Evolutionary conservation across 192 early-diverging fungal species (phyloP), one percentile per base, ranked within the genome.

Genomic region (Linnemannia exigua): DNA sequence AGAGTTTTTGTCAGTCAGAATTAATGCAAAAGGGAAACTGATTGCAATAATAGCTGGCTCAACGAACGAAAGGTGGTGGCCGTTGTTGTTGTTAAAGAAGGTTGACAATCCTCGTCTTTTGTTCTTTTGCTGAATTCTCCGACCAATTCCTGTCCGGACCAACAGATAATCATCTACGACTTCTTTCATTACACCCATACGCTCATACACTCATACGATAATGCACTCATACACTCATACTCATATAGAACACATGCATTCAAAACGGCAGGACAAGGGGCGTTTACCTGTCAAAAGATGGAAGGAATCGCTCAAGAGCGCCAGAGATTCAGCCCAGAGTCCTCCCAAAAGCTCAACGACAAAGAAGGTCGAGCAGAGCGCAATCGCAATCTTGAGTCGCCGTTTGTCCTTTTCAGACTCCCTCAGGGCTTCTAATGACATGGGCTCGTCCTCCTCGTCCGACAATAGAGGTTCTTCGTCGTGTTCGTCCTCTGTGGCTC

Each of bases 241-340:
- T n/a, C n/a, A n/a, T n/a, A n/a, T n/a, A n/a, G n/a, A n/a, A n/a
- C n/a, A n/a, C n/a, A 44, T 44, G 41, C 41, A 44, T 44, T 20
- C 12, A 38, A 31, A 38, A 67, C 33, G 1, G 46, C 35, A 25
- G 8, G n/a, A 22, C n/a, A 9, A n/a, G n/a, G 7, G 14, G 31
- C 12, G 22, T 51, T 72, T 80, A 91, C 92, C 93, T 38, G 93
- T 93, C 22, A 96, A 80, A 46, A 96, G 77, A 79, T 96, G 95
- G 77, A 96, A 96, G 33, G 91, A 91, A 78, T 96, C 95, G 51
- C 90, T 91, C 67, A 96, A 79, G n/a, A 96, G 91, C 1, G 95
- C 95, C 63, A 96, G 87, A n/a, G 92, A 93, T 7, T 89, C 90
- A 37, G 93, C 84, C 84, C 89, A 87, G 31, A 91, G 83, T 16